Percentiles rank a stretch among this genome's conserved stretches.
Evolutionary conservation across 1,284 basidiomycete species (phyloP).

Genomic region (Melampsora americana): DNA sequence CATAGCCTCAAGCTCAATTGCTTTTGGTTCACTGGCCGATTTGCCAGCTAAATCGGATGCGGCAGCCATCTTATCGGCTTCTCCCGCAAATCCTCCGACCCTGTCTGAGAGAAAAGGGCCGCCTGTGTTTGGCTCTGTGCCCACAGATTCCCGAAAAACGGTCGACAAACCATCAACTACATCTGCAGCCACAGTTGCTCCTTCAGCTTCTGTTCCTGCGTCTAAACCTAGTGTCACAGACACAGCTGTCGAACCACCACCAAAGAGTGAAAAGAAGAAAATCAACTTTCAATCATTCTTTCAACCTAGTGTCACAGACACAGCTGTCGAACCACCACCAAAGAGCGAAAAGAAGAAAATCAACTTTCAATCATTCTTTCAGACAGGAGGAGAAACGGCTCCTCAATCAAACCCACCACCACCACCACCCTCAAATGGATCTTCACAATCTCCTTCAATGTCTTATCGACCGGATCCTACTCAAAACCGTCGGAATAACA

Average conservation of each 20-base stretch:
- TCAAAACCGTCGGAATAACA: slow-evolving; percentile 28
- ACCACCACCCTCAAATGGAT: slow-evolving; percentile 33
- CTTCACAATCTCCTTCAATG: slow-evolving; percentile 43
- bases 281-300: slow-evolving; percentile 42
- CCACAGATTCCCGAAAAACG: slow-evolving; percentile 17
- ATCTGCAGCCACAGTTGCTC: slow-evolving; percentile 16
- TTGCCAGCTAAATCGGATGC: slow-evolving; percentile 25
- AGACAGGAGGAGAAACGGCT: slow-evolving; percentile 36
- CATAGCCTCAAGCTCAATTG: slow-evolving; percentile 36
- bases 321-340: slow-evolving; percentile 4
- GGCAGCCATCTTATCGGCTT: slow-evolving; percentile 29
- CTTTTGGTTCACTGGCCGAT: slow-evolving; percentile 42
- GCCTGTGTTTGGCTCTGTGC: slow-evolving; percentile 41
- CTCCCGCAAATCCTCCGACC: slow-evolving; percentile 41
- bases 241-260: slow-evolving; percentile 8
- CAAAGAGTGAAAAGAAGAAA: slow-evolving; percentile 43
- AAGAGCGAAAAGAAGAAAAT: slow-evolving; percentile 43
- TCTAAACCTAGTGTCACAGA: slow-evolving; percentile 24
- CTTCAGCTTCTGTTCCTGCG: slow-evolving; percentile 11
- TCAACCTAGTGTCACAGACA: slow-evolving; percentile 18
- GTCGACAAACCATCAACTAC: slow-evolving; percentile 6
- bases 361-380: slow-evolving; percentile 42
- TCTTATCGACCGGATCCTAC: slow-evolving; percentile 29
- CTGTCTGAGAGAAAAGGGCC: slow-evolving; percentile 33
- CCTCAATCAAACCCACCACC: slow-evolving; percentile 21